These are phyloP conservation scores for Nicotiana benthamiana DNA, from an alignment of 257 asterid species.

Conservation along the genomic window DNA sequence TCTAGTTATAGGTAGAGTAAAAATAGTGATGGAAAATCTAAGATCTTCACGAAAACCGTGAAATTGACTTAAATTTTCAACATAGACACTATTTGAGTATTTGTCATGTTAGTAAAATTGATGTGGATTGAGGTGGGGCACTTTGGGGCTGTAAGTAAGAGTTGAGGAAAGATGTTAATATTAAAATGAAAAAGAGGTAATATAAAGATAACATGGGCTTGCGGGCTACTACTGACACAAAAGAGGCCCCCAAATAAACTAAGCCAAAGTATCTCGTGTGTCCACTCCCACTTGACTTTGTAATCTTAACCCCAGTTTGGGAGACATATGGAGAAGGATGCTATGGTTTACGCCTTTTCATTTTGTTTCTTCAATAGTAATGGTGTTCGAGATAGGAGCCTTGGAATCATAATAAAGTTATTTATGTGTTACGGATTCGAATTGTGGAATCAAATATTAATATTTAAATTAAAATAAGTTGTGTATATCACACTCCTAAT, in stretches of 20 bases:
- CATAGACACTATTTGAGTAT: background rate
- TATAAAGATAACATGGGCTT: slow-evolving; percentile 34
- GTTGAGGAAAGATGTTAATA: background rate
- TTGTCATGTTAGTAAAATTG: slow-evolving; percentile 3
- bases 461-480: too few relatives aligned
- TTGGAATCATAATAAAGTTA: too few relatives aligned
- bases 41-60: background rate
- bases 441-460: too few relatives aligned
- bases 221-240: slow-evolving; percentile 28
- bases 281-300: background rate
- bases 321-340: background rate
- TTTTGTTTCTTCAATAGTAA: too few relatives aligned
- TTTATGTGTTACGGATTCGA: too few relatives aligned
- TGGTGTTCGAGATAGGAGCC: too few relatives aligned
- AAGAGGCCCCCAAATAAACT: slow-evolving; percentile 29
- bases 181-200: slow-evolving; percentile 12
- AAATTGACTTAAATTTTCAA: background rate
- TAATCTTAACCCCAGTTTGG: background rate
- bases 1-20: slow-evolving; percentile 1
- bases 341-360: too few relatives aligned
- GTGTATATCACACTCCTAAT: too few relatives aligned
- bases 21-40: slow-evolving; percentile 1
- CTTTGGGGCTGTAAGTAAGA: background rate
- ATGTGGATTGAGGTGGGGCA: background rate
- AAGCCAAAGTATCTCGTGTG: slow-evolving; percentile 9